Base-by-base conservation (phyloP, 345 rosid species). In the Atalantia buxifolia region DNA sequence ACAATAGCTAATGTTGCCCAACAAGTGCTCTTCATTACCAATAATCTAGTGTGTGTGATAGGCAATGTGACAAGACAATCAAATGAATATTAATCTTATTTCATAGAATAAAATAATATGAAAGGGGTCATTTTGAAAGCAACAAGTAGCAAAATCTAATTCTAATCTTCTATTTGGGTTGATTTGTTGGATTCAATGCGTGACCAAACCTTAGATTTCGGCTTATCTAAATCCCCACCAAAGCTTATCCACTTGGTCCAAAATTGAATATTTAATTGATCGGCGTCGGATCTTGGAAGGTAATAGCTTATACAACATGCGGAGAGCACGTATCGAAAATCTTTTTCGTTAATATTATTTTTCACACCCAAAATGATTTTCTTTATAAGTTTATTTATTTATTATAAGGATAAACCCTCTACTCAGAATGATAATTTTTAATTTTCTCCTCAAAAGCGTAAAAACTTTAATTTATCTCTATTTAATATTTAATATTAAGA, bases 381-480 rank as follows among this genome's bases (percentile, higher is more conserved):
- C 16, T 13, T 45, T 2, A 3, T 45, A 3, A 45, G 50, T 45
- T 45, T 45, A 12, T 45, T 45, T 12, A 45, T 13, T 12, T 45
- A 12, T 13, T 45, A 45, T 0, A 45, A 45, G 1, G 18, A 4
- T 45, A 13, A 45, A 45, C 0, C 4, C 2, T 10, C 18, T 12
- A 13, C 5, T 13, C 12, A 42, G 3, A 40, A 3, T 42, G 0
- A 0, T 5, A 45, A 45, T 45, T 1, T 45, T 45, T 1, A 45
- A 45, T 45, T 45, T 3, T 12, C 0, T 45, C 0, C 5, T 3
- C 1, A 45, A 45, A 45, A 12, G 0, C 13, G 0, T 12, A 13
- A 45, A 45, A 13, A 0, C 0, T 10, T 45, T 0, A 45, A 0
- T 13, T 45, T 12, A 45, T 4, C 1, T 0, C 0, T 13, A 13